Base-by-base conservation (phyloP, 148 eudicot genomes). In the Fagopyrum esculentum region DNA sequence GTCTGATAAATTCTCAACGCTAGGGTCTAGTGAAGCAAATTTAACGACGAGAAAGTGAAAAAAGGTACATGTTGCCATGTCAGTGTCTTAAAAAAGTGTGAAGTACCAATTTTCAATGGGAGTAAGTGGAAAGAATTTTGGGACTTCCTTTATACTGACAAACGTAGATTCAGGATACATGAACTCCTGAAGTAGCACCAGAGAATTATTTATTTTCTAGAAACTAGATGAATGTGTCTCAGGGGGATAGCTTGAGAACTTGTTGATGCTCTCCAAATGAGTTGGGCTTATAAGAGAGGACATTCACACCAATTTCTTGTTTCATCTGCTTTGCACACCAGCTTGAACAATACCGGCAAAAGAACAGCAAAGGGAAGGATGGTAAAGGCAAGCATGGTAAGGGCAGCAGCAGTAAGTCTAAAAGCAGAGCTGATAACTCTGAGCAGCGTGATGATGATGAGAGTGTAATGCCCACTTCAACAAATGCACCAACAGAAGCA, bases 321-420 rank as follows among this genome's bases (percentile, higher is more conserved):
- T 77, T 72, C 77, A 16, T 5, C 52, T 78, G 48, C 77, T 63
- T 75, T 71, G 52, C 71, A 78, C 82, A 75, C 48, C 92, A 95
- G 98, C 94, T 95, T 74, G 94, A 89, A 80, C 99, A 95, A 79
- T 92, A 78, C 79, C 90, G 99, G 66, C 87, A 88, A 79, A 92
- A 94, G 80, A 92, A 91, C 82, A 89, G 86, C 76, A 80, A 73
- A 85, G 91, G 77, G 54, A 84, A 81, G 66, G 86, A 78, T 71
- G 82, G 80, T 10, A 82, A 77, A 63, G 80, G 80, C 4, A 78
- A 80, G 81, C 85, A 82, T n/a, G 79, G 74, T 56, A 82, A 79
- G 57, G 57, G 76, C 47, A 40, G 86, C 66, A 73, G 85, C 60
- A 89, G 72, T 15, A 71, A 71, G 50, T 80, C 89, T 2, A 72